Conservation (phyloP, 768 basidiomycete species). For the Trametes punicea region DNA sequence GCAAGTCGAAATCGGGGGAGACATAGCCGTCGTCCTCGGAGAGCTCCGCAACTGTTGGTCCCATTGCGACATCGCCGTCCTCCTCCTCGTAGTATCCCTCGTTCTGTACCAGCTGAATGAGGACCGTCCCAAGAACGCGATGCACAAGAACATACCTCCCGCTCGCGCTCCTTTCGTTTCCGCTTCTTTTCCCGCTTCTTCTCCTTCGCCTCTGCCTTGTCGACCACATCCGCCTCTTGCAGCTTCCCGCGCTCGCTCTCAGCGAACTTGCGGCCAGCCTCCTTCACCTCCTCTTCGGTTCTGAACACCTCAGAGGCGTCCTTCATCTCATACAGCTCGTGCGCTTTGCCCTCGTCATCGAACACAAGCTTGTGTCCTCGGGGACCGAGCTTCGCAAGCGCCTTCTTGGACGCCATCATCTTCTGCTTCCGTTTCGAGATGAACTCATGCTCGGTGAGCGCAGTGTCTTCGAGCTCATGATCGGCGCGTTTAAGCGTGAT, state of each 20-base stretch:
- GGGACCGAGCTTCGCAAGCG: conserved; percentile 57
- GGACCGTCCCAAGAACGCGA: neutral
- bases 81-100: conserved; percentile 21
- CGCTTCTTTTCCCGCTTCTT: conserved; percentile 91
- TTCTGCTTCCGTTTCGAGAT: conserved; percentile 88
- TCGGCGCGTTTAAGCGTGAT: conserved; percentile 91
- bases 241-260: conserved; percentile 72
- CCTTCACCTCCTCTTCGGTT: conserved; percentile 60
- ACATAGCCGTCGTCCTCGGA: conserved; percentile 61
- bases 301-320: conserved; percentile 63
- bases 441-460: conserved; percentile 39
- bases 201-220: conserved; percentile 81
- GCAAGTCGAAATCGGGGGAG: conserved; percentile 60
- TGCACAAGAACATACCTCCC: conserved; percentile 23
- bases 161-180: conserved; percentile 80
- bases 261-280: conserved; percentile 66
- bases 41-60: conserved; percentile 30
- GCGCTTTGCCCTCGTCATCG: conserved; percentile 81
- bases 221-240: conserved; percentile 62
- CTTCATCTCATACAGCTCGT: conserved; percentile 81
- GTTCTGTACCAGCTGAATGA: neutral
- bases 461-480: conserved; percentile 57
- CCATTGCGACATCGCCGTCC: conserved; percentile 14
- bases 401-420: conserved; percentile 69
- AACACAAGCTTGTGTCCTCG: conserved; percentile 77